phyloP scores from a whole-genome alignment of 345 rosid species.

The Angophora floribunda region DNA sequence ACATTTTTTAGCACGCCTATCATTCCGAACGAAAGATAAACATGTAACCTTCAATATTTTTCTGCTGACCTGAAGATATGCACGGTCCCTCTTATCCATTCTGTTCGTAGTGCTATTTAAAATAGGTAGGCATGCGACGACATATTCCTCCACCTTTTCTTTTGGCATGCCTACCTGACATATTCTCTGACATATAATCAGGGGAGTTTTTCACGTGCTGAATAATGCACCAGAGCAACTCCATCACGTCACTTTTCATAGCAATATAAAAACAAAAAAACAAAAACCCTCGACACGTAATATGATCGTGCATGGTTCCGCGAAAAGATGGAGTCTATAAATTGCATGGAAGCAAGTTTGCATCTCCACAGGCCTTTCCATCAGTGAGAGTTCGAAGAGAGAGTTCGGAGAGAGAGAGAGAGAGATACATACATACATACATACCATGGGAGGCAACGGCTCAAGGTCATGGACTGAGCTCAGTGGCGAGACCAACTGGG shows the following conservation, averaged over 20 bases:
- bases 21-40: background rate
- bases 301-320: background rate
- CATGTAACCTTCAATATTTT: background rate
- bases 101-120: background rate
- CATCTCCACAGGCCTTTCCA: background rate
- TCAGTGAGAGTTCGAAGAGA: background rate
- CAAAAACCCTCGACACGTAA: background rate
- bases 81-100: too few species aligned
- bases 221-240: background rate
- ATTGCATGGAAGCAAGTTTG: background rate
- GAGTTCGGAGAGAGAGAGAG: background rate
- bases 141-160: too few species aligned
- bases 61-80: too few species aligned
- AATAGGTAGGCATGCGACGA: background rate
- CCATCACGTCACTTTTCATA: background rate
- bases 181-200: background rate
- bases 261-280: too few species aligned
- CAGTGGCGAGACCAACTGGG: constrained; percentile 58
- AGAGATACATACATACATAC: background rate
- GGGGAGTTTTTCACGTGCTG: background rate
- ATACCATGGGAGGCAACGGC: constrained; percentile 2
- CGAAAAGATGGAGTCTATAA: background rate
- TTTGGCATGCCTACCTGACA: too few species aligned
- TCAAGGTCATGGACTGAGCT: constrained; percentile 48
- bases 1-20: too few species aligned